Evolutionary conservation across 192 early-diverging fungal species (phyloP).

Genomic region (Umbelopsis sp.): DNA sequence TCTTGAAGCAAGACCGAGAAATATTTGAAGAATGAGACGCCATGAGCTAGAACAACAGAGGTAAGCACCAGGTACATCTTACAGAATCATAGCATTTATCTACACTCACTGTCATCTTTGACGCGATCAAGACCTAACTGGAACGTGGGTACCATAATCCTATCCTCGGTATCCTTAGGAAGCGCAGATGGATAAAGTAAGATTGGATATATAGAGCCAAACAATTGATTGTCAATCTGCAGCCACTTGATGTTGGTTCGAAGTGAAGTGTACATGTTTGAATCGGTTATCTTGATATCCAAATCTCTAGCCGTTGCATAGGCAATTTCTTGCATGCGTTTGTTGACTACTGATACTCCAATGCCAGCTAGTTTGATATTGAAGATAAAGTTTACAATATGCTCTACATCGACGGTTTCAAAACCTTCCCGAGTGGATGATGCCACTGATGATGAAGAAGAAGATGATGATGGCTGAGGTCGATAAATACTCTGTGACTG

Average conservation of each 20-base stretch:
- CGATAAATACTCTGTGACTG: slow-evolving; percentile 66
- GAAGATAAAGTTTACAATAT: slow-evolving; percentile 58
- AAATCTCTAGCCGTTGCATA: slow-evolving; percentile 82
- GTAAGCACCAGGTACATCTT: neutral
- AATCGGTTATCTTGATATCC: slow-evolving; percentile 78
- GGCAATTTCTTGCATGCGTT: slow-evolving; percentile 78
- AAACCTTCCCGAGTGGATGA: slow-evolving; percentile 40
- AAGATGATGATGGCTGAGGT: slow-evolving; percentile 23
- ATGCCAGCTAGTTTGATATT: slow-evolving; percentile 82
- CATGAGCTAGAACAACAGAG: slow-evolving; percentile 63
- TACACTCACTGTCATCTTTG: slow-evolving; percentile 78
- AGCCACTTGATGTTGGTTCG: slow-evolving; percentile 87
- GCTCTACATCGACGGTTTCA: slow-evolving; percentile 53
- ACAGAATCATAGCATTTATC: neutral
- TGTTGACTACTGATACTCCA: slow-evolving; percentile 88
- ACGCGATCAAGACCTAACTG: slow-evolving; percentile 79
- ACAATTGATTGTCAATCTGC: slow-evolving; percentile 96
- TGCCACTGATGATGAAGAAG: slow-evolving; percentile 18
- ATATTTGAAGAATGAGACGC: slow-evolving; percentile 94
- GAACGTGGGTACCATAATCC: slow-evolving; percentile 56
- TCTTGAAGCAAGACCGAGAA: slow-evolving; percentile 92
- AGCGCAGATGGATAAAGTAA: slow-evolving; percentile 92
- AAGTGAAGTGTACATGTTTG: slow-evolving; percentile 77
- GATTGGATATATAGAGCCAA: slow-evolving; percentile 84
- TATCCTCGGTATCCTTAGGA: slow-evolving; percentile 70